Conservation (phyloP, 257 asterid species). For the Solanum arcanum region DNA sequence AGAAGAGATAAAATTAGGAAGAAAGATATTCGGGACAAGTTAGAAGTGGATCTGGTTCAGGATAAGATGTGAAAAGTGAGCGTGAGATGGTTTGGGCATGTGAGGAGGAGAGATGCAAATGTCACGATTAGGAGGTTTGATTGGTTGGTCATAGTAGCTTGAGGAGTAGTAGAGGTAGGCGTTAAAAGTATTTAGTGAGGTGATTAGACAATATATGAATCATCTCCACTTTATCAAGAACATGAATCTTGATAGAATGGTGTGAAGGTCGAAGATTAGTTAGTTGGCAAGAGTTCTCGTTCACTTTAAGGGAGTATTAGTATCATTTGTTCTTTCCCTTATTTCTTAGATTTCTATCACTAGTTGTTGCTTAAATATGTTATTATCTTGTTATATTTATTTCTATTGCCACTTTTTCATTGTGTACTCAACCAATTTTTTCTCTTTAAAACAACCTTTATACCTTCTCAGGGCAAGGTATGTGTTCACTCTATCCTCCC, state of each 20-base stretch:
- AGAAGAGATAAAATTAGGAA: too few relatives aligned
- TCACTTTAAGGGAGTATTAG: neutral
- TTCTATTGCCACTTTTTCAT: neutral
- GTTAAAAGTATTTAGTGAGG: neutral
- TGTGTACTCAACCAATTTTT: neutral
- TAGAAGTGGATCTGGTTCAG: too few relatives aligned
- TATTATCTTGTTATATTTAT: neutral
- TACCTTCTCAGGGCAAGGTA: too few relatives aligned
- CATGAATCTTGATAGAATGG: neutral
- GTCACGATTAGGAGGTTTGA: too few relatives aligned
- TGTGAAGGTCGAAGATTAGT: neutral
- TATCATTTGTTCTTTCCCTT: neutral
- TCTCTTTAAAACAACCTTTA: too few relatives aligned
- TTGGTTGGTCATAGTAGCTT: neutral
- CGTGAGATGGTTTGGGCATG: neutral
- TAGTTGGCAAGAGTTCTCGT: neutral
- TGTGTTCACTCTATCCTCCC: too few relatives aligned
- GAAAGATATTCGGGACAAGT: too few relatives aligned
- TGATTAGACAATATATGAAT: neutral
- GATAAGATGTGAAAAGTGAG: too few relatives aligned
- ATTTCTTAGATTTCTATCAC: neutral
- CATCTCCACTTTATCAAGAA: neutral
- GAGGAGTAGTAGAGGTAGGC: neutral
- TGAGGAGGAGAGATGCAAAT: neutral
- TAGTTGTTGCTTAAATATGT: neutral